Evolutionary conservation across 1,284 basidiomycete genomes (phyloP).

Genomic region (Ceratobasidium sp.): DNA sequence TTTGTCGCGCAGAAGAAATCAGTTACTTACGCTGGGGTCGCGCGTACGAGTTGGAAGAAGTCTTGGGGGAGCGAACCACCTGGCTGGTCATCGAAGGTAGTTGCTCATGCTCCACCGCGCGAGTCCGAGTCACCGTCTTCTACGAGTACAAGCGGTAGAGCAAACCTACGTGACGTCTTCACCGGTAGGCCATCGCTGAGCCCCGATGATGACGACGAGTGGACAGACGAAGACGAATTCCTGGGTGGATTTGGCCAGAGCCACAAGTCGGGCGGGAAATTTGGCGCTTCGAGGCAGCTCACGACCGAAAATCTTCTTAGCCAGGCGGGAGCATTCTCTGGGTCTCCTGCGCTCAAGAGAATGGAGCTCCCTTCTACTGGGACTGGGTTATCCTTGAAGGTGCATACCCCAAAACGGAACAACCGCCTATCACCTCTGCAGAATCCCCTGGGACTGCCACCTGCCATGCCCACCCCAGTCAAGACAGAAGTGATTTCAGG

Average conservation of each 20-base stretch:
- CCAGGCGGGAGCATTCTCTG: constrained; percentile 33
- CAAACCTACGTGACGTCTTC: constrained; percentile 78
- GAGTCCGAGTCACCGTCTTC: constrained; percentile 70
- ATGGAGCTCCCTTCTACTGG: constrained; percentile 54
- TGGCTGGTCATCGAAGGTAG: constrained; percentile 79
- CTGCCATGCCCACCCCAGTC: constrained; percentile 24
- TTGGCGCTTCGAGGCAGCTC: constrained; percentile 51
- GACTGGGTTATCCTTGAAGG: constrained; percentile 53
- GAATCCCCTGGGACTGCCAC: constrained; percentile 36
- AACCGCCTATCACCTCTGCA: constrained; percentile 42
- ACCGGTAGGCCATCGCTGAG: constrained; percentile 71
- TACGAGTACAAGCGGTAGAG: constrained; percentile 65
- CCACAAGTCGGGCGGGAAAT: constrained; percentile 57
- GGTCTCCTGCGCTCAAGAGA: constrained; percentile 29
- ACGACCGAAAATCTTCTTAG: background rate
- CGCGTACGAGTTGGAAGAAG: constrained; percentile 87
- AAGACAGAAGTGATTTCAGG: constrained; percentile 12
- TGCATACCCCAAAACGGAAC: constrained; percentile 50
- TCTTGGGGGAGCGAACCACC: constrained; percentile 86
- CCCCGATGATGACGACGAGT: constrained; percentile 79
- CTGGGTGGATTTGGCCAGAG: constrained; percentile 82
- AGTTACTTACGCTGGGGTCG: constrained; percentile 60
- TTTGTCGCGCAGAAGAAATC: constrained; percentile 82
- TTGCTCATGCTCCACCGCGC: constrained; percentile 74
- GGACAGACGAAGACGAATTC: constrained; percentile 72